These are phyloP conservation scores for Cicer bijugum DNA, from an alignment of 306 rosid genomes.

Conservation along the genomic window DNA sequence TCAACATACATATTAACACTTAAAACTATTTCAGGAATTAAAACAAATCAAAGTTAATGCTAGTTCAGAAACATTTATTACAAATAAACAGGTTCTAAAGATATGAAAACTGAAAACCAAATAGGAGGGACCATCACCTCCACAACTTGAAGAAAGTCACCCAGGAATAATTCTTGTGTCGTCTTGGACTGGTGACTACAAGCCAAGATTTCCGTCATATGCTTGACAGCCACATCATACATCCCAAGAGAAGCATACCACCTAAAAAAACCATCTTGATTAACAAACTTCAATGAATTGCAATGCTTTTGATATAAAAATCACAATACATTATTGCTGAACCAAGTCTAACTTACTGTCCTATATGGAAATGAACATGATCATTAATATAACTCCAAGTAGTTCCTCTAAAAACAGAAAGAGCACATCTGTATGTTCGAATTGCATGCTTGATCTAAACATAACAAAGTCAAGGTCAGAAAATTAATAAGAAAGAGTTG, in stretches of 20 bases:
- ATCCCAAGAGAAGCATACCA: conserved; percentile 95
- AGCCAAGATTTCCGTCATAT: conserved; percentile 79
- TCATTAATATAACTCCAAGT: conserved; percentile 88
- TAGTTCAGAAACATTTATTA: conserved; percentile 33
- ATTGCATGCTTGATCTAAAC: conserved; percentile 91
- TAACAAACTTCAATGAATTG: conserved; percentile 42
- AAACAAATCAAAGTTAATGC: conserved; percentile 38
- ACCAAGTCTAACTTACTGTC: conserved; percentile 75
- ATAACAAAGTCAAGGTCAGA: conserved; percentile 36
- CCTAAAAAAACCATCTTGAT: conserved; percentile 56
- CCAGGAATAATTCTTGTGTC: conserved; percentile 77
- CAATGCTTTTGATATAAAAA: conserved; percentile 21
- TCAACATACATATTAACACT: conserved; percentile 24
- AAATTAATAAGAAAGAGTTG: conserved; percentile 27
- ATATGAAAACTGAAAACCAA: conserved; percentile 29
- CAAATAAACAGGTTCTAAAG: conserved; percentile 39
- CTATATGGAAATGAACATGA: conserved; percentile 93
- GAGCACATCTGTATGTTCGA: conserved; percentile 82
- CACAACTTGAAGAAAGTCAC: conserved; percentile 78
- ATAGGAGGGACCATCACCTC: conserved; percentile 66
- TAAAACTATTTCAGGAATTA: conserved; percentile 29
- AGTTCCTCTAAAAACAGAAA: conserved; percentile 82
- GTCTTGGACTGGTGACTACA: conserved; percentile 95
- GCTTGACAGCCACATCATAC: conserved; percentile 83
- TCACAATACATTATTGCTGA: conserved; percentile 2